Conservation (phyloP, 2,329 filamentous ascomycete species). For the Cryphonectria nitschkei region DNA sequence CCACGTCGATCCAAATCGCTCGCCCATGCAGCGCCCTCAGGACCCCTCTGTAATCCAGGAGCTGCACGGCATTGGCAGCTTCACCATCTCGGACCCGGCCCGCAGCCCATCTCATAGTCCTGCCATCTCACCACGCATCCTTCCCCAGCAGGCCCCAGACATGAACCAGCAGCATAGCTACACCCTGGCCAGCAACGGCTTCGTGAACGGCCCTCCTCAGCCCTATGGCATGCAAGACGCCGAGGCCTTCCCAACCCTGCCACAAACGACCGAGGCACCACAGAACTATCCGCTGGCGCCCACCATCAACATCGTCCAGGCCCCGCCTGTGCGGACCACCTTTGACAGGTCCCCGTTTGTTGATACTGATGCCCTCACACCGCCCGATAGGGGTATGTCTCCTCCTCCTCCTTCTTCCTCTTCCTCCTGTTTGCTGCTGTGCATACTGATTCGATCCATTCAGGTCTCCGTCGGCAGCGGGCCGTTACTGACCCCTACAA, state of each 20-base stretch:
- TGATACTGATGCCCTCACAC: conserved; percentile 80
- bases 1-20: conserved; percentile 69
- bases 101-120: conserved; percentile 80
- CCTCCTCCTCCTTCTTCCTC: background rate
- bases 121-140: conserved; percentile 66
- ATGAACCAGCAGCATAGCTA: conserved; percentile 56
- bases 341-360: conserved; percentile 68
- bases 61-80: conserved; percentile 75
- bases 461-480: conserved; percentile 54
- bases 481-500: conserved; percentile 66
- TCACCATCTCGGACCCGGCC: conserved; percentile 77
- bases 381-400: conserved; percentile 70
- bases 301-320: conserved; percentile 92
- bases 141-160: conserved; percentile 60
- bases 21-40: conserved; percentile 76
- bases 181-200: conserved; percentile 49
- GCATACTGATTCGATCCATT: conserved; percentile 10
- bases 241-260: conserved; percentile 58
- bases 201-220: conserved; percentile 42
- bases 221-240: conserved; percentile 47
- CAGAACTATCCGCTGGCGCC: conserved; percentile 66
- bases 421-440: too few species aligned
- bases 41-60: conserved; percentile 77
- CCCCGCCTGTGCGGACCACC: conserved; percentile 68
- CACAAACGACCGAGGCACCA: conserved; percentile 53